Evolutionary conservation across 805 yeast genomes (phyloP), one percentile per base, ranked within the genome.

Genomic region (Monosporozyma yasuniensis): DNA sequence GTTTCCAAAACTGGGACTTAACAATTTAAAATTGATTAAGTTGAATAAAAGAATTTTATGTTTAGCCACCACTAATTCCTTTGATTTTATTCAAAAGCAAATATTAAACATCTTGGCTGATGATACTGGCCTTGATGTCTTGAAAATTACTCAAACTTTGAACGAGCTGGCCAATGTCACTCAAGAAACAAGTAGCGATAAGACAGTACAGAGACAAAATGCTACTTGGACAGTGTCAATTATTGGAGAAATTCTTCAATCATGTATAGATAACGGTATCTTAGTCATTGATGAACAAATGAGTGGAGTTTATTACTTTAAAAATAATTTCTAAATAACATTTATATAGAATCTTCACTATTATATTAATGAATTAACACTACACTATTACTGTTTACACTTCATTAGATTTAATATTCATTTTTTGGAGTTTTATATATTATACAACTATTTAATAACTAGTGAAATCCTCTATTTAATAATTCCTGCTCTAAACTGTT

Each of bases 401-500:
- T 30, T 32, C 35, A 32, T 32, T 32, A 32, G 35, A 32, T 32
- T 32, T 32, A 32, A 39, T 39, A 39, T 39, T 39, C 25, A 39
- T 32, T 32, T 30, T 34, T 14, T 27, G n/a, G 27, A 5, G 4
- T 44, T 16, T 18, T 44, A 22, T 11, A 7, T 28, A 42, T 28
- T 25, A 42, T 27, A 46, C 30, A 18, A 25, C 30, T 39, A 23
- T 18, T 35, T 14, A 38, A 23, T 23, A n/a, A 9, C 52, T 51
- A 61, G 47, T 52, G 63, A 69, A 75, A 80, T 2, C 96, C 96
- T 61, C 79, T 77, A 16, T 79, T 69, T 6, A 80, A 64, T 76
- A 93, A 76, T 56, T 81, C 78, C 61, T 75, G 81, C 58, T 93
- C 98, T 46, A 91, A 68, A 37, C 78, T 77, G 45, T 80, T 84